Evolutionary conservation across 192 early-diverging fungal species (phyloP), one percentile per base, ranked within the genome.

Genomic region (Rhizoclosmatium globosum): DNA sequence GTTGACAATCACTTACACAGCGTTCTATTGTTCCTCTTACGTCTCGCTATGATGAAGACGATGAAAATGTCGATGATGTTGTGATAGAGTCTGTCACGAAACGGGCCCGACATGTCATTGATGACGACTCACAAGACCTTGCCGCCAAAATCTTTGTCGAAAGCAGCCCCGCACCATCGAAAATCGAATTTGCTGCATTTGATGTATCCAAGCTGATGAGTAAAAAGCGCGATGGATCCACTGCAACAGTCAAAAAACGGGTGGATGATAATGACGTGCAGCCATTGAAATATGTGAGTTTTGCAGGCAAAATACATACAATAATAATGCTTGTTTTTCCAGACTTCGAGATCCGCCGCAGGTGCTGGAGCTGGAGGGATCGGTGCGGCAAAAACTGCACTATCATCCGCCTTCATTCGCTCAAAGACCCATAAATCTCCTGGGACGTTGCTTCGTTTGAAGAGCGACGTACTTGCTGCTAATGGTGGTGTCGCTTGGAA

Each of bases 241-340:
- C 43, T 31, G 19, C 38, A 31, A n/a, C 68, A 19, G 15, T 39
- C 17, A 17, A 13, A 19, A 69, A 69, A 50, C 2, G 21, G 39
- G 17, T 15, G n/a, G 45, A 42, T 47, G 45, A 17, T 19, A 38
- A 72, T 31, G 53, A 72, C 9, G 70, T 72, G 70, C 70, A 72
- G 19, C 57, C 70, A 23, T 58, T 72, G 70, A 72, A 72, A 72
- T 72, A 72, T 53, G 70, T 72, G 43, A 50, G 70, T 19, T 53
- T 53, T 53, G 50, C 50, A 53, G 50, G 17, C 17, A 17, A 17
- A 13, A 13, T 7, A 53, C 50, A 13, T 53, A 31, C 31, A 31
- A 31, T 0, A 31, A 31, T 53, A 13, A 13, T 53, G 6, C 23
- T 68, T 46, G 61, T 9, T 64, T 41, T 41, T 9, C 2, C 38